Percentiles rank a stretch among this genome's conserved stretches.
Conservation (phyloP, 2,329 filamentous ascomycete species). For the Colletotrichum sp. region DNA sequence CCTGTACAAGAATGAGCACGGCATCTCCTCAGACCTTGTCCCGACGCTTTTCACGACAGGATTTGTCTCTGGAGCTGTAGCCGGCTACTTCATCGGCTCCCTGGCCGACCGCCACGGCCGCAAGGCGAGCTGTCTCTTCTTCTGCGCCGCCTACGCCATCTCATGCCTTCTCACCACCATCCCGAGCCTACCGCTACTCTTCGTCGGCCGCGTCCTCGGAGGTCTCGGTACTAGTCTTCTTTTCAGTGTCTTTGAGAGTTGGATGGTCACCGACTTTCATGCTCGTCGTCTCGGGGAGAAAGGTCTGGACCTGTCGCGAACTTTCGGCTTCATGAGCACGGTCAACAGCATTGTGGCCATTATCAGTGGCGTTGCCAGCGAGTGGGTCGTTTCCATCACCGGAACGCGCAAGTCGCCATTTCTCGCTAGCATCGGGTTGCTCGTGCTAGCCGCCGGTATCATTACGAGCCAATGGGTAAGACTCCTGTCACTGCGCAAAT, state of each 20-base stretch:
- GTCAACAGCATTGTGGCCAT: conserved; percentile 62
- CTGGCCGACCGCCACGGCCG: conserved; percentile 56
- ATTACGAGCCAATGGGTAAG: conserved; percentile 53
- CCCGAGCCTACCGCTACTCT: conserved; percentile 43
- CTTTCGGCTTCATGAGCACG: conserved; percentile 56
- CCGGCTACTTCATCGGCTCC: conserved; percentile 50
- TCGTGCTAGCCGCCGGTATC: conserved; percentile 44
- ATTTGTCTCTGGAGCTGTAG: conserved; percentile 48
- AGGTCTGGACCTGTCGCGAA: conserved; percentile 47
- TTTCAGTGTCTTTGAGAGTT: conserved; percentile 65
- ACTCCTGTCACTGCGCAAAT: background rate
- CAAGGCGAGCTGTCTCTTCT: conserved; percentile 55
- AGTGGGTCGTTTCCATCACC: conserved; percentile 50
- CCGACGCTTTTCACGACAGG: conserved; percentile 46
- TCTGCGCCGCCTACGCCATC: conserved; percentile 57
- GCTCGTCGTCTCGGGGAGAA: conserved; percentile 42
- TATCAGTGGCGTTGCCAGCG: conserved; percentile 53
- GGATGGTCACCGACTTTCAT: conserved; percentile 63
- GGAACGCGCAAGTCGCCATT: conserved; percentile 58
- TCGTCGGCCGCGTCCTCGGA: conserved; percentile 57
- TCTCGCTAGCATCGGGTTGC: conserved; percentile 38
- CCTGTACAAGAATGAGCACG: conserved; percentile 38
- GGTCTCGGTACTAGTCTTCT: conserved; percentile 61
- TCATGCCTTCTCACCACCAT: conserved; percentile 48
- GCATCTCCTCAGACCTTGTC: conserved; percentile 30